Conservation (phyloP, 305 asterid species). For the Fraxinus albicans region DNA sequence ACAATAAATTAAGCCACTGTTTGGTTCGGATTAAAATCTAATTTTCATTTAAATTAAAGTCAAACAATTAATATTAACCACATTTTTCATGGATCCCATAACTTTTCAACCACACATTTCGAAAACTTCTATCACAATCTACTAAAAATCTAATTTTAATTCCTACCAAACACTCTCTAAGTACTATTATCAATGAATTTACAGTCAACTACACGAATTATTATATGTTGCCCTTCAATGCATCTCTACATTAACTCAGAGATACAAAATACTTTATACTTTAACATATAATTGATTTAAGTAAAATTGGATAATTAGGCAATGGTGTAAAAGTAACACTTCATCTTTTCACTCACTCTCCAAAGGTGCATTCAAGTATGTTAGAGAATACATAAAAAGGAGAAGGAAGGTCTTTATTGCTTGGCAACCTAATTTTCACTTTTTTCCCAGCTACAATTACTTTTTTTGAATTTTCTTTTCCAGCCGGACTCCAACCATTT, state of each 20-base stretch:
- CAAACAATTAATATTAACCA: too few relatives aligned
- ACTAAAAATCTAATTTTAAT: too few relatives aligned
- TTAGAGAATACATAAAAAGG: slow-evolving; percentile 4
- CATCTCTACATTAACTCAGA: too few relatives aligned
- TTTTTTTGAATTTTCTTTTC: slow-evolving; percentile 22
- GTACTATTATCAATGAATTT: not conserved
- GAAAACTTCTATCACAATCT: too few relatives aligned
- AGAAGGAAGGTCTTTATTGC: slow-evolving; percentile 65
- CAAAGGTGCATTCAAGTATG: too few relatives aligned
- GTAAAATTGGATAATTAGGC: not conserved
- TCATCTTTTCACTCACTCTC: too few relatives aligned
- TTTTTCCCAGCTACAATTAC: slow-evolving; percentile 85
- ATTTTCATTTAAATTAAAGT: too few relatives aligned
- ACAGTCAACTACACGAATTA: not conserved
- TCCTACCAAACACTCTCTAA: too few relatives aligned
- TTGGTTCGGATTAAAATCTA: too few relatives aligned
- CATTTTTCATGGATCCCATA: too few relatives aligned
- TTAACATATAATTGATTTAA: too few relatives aligned
- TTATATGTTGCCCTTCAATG: not conserved
- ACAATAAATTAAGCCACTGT: not conserved
- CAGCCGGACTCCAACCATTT: slow-evolving; percentile 73
- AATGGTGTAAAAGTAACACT: not conserved
- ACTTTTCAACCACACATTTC: too few relatives aligned
- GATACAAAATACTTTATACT: not conserved
- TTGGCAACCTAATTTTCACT: slow-evolving; percentile 87